A percentile compares a stretch with the other conserved stretches of the same genome.
Evolutionary conservation across 495 filamentous ascomycete genomes (phyloP).

Genomic region (Neurospora sp.): DNA sequence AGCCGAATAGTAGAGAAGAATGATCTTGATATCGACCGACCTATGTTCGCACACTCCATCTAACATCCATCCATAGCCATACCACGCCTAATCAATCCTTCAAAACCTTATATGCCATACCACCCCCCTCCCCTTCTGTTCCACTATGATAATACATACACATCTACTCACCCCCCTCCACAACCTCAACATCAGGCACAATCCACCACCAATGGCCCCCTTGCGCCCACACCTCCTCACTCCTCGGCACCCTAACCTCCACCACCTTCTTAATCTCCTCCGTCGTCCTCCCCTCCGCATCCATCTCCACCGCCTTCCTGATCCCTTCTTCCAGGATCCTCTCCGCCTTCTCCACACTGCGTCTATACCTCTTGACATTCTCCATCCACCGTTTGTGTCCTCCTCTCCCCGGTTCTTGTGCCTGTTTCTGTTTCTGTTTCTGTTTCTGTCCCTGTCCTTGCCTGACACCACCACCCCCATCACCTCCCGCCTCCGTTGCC

Average conservation of each 20-base stretch:
- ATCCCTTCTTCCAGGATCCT: neutral
- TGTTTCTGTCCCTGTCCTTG: neutral
- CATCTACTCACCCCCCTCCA: neutral
- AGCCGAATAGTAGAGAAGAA: neutral
- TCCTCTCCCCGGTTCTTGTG: neutral
- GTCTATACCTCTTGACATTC: neutral
- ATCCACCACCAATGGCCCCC: conserved; percentile 70
- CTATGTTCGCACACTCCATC: neutral
- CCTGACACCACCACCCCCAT: neutral
- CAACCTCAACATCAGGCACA: conserved; percentile 49
- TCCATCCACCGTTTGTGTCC: neutral
- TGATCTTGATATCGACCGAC: neutral
- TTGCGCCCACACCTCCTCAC: conserved; percentile 27
- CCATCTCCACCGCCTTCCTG: conserved; percentile 26
- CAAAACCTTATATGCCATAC: too few species aligned
- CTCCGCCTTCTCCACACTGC: neutral
- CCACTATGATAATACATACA: too few species aligned
- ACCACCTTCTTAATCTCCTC: conserved; percentile 42
- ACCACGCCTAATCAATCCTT: neutral
- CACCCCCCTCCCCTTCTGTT: too few species aligned
- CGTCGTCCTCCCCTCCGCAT: conserved; percentile 44
- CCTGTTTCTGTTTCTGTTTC: too few species aligned
- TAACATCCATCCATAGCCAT: neutral
- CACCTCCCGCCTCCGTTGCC: neutral
- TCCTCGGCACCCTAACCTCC: conserved; percentile 45